Evolutionary conservation across 495 filamentous ascomycete genomes (phyloP), one percentile per base, ranked within the genome.

Genomic region (Lasiosphaeria ovina): DNA sequence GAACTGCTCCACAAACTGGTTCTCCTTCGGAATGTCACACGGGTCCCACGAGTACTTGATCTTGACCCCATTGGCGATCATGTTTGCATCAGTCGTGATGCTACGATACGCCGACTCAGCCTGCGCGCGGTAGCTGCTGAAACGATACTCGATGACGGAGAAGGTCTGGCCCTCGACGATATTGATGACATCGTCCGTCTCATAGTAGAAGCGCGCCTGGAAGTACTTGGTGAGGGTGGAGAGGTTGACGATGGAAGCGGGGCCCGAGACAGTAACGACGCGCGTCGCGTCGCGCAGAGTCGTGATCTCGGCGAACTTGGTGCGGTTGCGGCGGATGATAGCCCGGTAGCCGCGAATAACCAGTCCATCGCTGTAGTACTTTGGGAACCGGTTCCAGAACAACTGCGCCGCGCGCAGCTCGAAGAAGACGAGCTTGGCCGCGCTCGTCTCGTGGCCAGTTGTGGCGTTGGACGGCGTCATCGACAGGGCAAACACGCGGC

Each of bases 341-440:
- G 32, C 7, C 8, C 4, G 8, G 7, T 6, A 12, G 10, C 51
- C 51, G 32, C 32, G 17, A 16, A 36, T 36, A 1, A 35, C 7
- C 32, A 54, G n/a, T 1, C 5, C 44, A n/a, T n/a, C 44, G 8
- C 32, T 12, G 14, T 16, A 6, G 4, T 31, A 16, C 24, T 17
- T 11, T 6, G 36, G 7, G 0, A 14, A 5, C 4, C 12, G 4
- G 8, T 54, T 36, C 33, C 35, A 54, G 35, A 54, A 54, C 33
- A 12, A 3, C 11, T 32, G 11, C 7, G 51, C 51, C 16, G n/a
- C 51, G 5, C 3, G 32, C 33, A 34, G 38, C 2, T 66, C 64
- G 49, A 79, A 76, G 62, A 77, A 79, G 1, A 71, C 69, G 1
- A 79, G 59, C 54, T 76, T 76, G 0, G 75, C 74, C 0, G 72